Evolutionary conservation across 164 flowering plant species (phyloP).

Genomic region (Vitis rupestris): DNA sequence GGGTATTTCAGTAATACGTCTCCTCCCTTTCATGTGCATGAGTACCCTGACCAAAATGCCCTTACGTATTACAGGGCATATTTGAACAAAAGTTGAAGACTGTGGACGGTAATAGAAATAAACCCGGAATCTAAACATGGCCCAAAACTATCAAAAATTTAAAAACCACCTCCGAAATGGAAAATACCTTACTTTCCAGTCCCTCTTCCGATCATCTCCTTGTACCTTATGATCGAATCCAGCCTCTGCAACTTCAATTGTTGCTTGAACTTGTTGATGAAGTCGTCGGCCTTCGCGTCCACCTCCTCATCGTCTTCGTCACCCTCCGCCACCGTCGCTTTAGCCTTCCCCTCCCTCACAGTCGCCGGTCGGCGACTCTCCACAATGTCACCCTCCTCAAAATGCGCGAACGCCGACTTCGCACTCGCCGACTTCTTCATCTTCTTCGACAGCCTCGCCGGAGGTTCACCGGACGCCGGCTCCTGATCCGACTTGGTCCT

Average conservation of each 20-base stretch:
- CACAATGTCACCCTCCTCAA: conserved; percentile 25
- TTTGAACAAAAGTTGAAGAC: background rate
- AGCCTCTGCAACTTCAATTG: conserved; percentile 47
- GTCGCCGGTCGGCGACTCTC: conserved; percentile 36
- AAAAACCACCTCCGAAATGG: conserved; percentile 5
- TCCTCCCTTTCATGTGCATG: too few relatives aligned
- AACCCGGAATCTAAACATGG: too few relatives aligned
- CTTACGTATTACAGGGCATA: background rate
- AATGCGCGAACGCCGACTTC: conserved; percentile 50
- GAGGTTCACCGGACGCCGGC: conserved; percentile 43
- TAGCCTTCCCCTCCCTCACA: conserved; percentile 21
- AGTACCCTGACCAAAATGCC: too few relatives aligned
- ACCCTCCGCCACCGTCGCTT: background rate
- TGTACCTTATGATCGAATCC: conserved; percentile 39
- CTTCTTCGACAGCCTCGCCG: conserved; percentile 42
- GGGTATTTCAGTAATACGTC: too few relatives aligned
- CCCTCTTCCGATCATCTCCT: conserved; percentile 29
- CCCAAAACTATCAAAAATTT: background rate
- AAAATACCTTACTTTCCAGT: conserved; percentile 5
- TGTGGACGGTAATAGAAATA: too few relatives aligned
- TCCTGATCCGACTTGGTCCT: conserved; percentile 50
- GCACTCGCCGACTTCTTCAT: conserved; percentile 70
- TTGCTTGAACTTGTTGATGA: conserved; percentile 48
- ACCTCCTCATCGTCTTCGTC: conserved; percentile 36
- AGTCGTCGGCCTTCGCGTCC: conserved; percentile 48